Percentiles rank a stretch among this genome's conserved stretches.
Evolutionary conservation across 208 protist species (phyloP).

Genomic region (Crithidia mellificae): DNA sequence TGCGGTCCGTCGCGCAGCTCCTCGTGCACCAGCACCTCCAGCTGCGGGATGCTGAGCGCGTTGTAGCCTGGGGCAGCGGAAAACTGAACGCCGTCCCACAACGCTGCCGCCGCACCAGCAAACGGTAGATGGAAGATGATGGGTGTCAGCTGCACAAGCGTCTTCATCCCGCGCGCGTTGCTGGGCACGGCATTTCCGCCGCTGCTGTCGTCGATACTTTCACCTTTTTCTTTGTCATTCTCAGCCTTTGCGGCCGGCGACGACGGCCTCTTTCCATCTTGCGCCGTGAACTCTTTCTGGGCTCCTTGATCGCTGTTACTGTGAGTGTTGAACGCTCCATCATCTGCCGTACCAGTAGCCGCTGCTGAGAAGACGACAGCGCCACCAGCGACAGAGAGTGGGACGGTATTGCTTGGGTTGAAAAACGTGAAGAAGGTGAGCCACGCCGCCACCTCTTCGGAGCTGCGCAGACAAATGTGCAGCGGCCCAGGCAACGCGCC

Average conservation of each 20-base stretch:
- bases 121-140: conserved; percentile 39
- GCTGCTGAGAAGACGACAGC: neutral
- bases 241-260: no score
- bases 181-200: neutral
- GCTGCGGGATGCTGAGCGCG: conserved; percentile 19
- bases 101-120: conserved; percentile 36
- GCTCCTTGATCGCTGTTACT: no score
- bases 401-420: conserved; percentile 32
- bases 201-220: neutral
- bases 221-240: neutral
- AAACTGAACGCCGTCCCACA: conserved; percentile 50
- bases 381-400: conserved; percentile 15
- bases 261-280: no score
- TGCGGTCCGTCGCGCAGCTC: conserved; percentile 3
- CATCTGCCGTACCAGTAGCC: neutral
- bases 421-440: conserved; percentile 48
- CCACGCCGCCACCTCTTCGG: conserved; percentile 48
- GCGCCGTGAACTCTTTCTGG: no score
- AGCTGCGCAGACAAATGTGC: conserved; percentile 17
- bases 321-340: no score
- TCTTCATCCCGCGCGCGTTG: conserved; percentile 27
- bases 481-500: conserved; percentile 17
- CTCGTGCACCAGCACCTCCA: conserved; percentile 34
- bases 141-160: conserved; percentile 38
- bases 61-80: conserved; percentile 24